Percentiles rank a stretch among this genome's conserved stretches.
phyloP scores from a whole-genome alignment of 78 protist genomes.

The Dictyostelium firmibasis region DNA sequence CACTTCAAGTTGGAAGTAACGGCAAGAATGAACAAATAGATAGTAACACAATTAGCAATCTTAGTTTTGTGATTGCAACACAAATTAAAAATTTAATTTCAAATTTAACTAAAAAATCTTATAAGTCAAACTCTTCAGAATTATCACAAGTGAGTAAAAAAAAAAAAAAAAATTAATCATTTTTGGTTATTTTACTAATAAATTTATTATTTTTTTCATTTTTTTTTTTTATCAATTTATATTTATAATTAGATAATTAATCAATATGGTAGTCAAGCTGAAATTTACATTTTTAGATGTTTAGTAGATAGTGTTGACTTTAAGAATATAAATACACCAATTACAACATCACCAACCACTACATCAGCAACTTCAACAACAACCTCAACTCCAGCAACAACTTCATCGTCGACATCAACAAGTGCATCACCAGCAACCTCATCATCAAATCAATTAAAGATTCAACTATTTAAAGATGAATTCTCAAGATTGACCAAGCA shows the following conservation, averaged over 20 bases:
- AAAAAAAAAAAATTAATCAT: neutral
- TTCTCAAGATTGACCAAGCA: slow-evolving; percentile 63
- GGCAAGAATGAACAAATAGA: slow-evolving; percentile 1
- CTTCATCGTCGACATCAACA: neutral
- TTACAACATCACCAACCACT: neutral
- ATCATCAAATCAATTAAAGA: slow-evolving; percentile 40
- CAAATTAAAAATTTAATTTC: slow-evolving; percentile 65
- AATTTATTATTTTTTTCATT: neutral
- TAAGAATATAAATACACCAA: slow-evolving; percentile 22
- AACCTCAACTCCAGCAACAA: neutral
- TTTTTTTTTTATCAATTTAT: neutral
- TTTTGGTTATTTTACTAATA: neutral
- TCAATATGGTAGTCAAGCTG: slow-evolving; percentile 83
- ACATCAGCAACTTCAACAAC: neutral
- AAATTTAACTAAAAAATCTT: slow-evolving; percentile 57
- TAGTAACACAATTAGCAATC: slow-evolving; percentile 5
- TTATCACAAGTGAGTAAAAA: slow-evolving; percentile 21
- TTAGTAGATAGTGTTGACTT: slow-evolving; percentile 52
- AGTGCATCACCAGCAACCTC: too few species aligned
- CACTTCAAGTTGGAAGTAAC: neutral
- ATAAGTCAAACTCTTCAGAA: slow-evolving; percentile 46
- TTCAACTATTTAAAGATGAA: slow-evolving; percentile 73
- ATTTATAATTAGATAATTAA: slow-evolving; percentile 33
- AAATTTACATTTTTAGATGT: slow-evolving; percentile 62
- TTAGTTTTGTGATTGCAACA: slow-evolving; percentile 46